Evolutionary conservation across 1,284 basidiomycete genomes (phyloP).

Genomic region (Cutaneotrichosporon cavernicola): DNA sequence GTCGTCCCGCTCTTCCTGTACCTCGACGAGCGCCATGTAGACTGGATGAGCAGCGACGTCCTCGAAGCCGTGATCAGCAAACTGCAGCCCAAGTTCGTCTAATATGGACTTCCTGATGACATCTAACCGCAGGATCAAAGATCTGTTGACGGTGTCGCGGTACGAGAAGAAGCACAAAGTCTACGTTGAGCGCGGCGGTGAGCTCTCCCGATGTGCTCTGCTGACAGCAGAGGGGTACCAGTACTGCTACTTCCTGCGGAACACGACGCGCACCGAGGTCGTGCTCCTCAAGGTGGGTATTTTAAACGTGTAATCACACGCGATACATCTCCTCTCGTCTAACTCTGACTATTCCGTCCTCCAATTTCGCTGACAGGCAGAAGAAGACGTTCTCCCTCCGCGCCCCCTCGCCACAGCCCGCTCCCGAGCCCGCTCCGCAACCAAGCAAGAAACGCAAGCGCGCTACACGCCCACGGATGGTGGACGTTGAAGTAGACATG

Average conservation of each 20-base stretch:
- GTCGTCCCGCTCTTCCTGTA: conserved; percentile 49
- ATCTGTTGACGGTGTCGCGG: conserved; percentile 32
- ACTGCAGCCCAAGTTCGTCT: conserved; percentile 39
- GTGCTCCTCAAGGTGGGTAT: conserved; percentile 40
- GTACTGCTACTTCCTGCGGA: conserved; percentile 50
- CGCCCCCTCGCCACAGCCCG: conserved; percentile 38
- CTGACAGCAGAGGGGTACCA: conserved; percentile 42
- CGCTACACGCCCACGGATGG: conserved; percentile 12
- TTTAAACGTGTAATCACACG: not conserved
- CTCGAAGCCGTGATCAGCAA: conserved; percentile 45
- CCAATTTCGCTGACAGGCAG: conserved; percentile 22
- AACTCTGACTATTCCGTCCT: not conserved
- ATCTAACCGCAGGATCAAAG: conserved; percentile 28
- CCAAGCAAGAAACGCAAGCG: conserved; percentile 29
- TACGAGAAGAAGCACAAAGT: conserved; percentile 47
- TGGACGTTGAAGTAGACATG: not conserved
- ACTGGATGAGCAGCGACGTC: conserved; percentile 48
- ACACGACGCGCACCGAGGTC: conserved; percentile 48
- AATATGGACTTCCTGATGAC: not conserved
- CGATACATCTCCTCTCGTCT: not conserved
- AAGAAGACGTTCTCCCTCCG: conserved; percentile 44
- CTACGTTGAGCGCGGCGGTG: conserved; percentile 48
- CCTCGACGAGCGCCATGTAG: conserved; percentile 51
- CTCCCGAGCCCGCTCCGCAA: conserved; percentile 5
- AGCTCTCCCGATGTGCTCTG: conserved; percentile 7